These are phyloP conservation scores for Dissophora globulifera DNA, from an alignment of 192 early-diverging fungal genomes.

Conservation along the genomic window DNA sequence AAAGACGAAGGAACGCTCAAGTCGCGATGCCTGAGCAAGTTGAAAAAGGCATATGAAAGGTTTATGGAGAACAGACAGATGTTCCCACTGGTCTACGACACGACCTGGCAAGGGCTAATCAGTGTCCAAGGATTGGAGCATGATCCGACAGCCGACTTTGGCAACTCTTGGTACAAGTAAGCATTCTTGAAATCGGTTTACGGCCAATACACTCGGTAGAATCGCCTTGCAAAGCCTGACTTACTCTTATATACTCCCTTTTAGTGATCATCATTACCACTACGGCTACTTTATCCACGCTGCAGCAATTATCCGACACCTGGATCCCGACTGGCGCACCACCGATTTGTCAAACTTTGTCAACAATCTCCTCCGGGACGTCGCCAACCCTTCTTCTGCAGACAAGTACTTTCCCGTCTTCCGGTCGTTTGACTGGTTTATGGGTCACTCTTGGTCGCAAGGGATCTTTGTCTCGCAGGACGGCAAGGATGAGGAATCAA, in stretches of 20 bases:
- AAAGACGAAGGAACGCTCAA: slow-evolving; percentile 9
- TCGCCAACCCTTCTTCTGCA: slow-evolving; percentile 26
- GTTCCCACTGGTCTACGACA: slow-evolving; percentile 42
- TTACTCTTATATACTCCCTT: neutral
- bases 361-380: slow-evolving; percentile 31
- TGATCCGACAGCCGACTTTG: slow-evolving; percentile 41
- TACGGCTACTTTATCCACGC: slow-evolving; percentile 53
- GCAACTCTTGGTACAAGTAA: slow-evolving; percentile 55
- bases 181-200: no score
- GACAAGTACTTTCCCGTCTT: slow-evolving; percentile 42
- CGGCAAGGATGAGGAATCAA: slow-evolving; percentile 53
- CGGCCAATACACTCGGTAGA: no score
- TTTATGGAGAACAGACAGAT: slow-evolving; percentile 34
- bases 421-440: slow-evolving; percentile 48
- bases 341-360: slow-evolving; percentile 9
- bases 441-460: slow-evolving; percentile 54
- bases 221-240: no score
- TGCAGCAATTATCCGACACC: slow-evolving; percentile 41
- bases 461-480: slow-evolving; percentile 43
- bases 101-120: slow-evolving; percentile 35
- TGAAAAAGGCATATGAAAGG: slow-evolving; percentile 25
- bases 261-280: slow-evolving; percentile 52
- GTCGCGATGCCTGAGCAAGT: slow-evolving; percentile 21
- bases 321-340: slow-evolving; percentile 29
- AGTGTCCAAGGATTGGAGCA: slow-evolving; percentile 27